A percentile compares a stretch with the other conserved stretches of the same genome.
These are phyloP conservation scores for Chrysoporthe austroafricana DNA, from an alignment of 2,329 filamentous ascomycete genomes.

Conservation along the genomic window DNA sequence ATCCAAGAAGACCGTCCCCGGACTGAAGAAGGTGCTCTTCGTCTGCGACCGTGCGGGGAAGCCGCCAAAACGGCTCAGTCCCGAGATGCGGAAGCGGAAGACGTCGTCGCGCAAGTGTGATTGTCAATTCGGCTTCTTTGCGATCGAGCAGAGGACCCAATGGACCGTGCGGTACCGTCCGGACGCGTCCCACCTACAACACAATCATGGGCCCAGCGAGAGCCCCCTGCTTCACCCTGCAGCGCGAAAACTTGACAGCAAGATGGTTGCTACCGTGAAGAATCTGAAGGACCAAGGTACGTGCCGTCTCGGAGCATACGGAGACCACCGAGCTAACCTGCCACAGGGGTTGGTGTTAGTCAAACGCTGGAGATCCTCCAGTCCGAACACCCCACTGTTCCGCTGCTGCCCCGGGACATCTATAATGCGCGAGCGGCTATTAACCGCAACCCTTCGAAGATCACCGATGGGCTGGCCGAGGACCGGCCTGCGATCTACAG, in stretches of 20 bases:
- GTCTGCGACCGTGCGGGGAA: conserved; percentile 69
- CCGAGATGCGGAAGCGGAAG: conserved; percentile 66
- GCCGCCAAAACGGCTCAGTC: conserved; percentile 63
- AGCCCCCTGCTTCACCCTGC: conserved; percentile 69
- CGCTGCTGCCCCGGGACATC: conserved; percentile 66
- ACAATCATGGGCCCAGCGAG: conserved; percentile 70
- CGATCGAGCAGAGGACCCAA: conserved; percentile 68
- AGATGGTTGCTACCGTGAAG: conserved; percentile 70
- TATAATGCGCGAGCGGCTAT: conserved; percentile 71
- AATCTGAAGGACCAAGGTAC: conserved; percentile 68
- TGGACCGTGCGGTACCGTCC: conserved; percentile 70
- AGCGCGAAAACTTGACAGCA: conserved; percentile 67
- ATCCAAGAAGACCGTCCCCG: conserved; percentile 69
- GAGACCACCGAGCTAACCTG: conserved; percentile 38
- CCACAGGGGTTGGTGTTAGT: conserved; percentile 63
- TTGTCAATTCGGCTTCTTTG: conserved; percentile 72
- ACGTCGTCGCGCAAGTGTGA: conserved; percentile 72
- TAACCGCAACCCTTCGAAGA: conserved; percentile 66
- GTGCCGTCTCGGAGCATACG: conserved; percentile 33
- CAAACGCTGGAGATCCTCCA: conserved; percentile 70
- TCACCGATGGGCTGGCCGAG: conserved; percentile 62
- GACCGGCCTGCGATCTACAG: conserved; percentile 68
- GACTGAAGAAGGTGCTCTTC: conserved; percentile 69
- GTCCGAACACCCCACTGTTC: conserved; percentile 65
- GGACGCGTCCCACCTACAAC: conserved; percentile 58